phyloP scores from a whole-genome alignment of 768 basidiomycete genomes.

The Tulasnella sp. region DNA sequence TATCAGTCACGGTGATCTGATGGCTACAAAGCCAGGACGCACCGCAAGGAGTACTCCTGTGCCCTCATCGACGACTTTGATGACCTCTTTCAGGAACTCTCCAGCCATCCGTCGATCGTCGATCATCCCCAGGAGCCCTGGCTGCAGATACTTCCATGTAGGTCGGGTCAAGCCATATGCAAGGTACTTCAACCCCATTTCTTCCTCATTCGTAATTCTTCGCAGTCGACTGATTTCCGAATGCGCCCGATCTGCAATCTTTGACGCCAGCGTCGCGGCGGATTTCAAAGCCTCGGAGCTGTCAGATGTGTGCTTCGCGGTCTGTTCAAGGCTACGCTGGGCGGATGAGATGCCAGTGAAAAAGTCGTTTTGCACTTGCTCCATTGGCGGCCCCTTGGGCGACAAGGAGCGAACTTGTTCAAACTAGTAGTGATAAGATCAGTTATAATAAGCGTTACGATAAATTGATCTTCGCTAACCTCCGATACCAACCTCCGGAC shows the following conservation, averaged over 20 bases:
- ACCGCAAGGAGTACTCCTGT: neutral
- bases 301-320: neutral
- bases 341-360: neutral
- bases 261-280: neutral
- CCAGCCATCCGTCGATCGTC: neutral
- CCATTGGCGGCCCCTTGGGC: neutral
- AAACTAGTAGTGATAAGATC: neutral
- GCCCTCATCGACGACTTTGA: conserved; percentile 7
- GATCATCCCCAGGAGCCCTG: neutral
- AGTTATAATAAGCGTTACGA: too few species aligned
- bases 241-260: neutral
- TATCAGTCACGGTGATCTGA: neutral
- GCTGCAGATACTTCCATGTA: neutral
- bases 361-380: neutral
- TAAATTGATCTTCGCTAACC: neutral
- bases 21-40: neutral
- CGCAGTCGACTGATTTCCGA: neutral
- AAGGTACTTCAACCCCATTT: conserved; percentile 5
- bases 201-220: neutral
- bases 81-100: neutral
- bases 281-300: conserved; percentile 1
- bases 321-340: neutral
- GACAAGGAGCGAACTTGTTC: neutral
- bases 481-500: neutral
- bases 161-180: conserved; percentile 1